Evolutionary conservation across 768 basidiomycete genomes (phyloP).

Genomic region (Termitomyces sp.): DNA sequence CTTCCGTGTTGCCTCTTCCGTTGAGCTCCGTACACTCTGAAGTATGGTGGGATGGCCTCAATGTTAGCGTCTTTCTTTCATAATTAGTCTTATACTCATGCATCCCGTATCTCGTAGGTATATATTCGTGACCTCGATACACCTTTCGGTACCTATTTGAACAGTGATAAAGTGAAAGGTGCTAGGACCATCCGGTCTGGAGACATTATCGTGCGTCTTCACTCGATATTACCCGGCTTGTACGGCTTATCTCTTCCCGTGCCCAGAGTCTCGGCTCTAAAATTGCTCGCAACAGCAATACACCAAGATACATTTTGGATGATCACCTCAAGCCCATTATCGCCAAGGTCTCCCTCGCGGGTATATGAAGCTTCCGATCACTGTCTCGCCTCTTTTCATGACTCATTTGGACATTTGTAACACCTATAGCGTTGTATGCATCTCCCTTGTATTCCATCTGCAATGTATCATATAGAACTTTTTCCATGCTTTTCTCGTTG

Average conservation of each 20-base stretch:
- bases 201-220: constrained; percentile 35
- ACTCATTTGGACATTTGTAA: constrained; percentile 2
- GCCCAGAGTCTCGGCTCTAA: constrained; percentile 33
- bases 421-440: background rate
- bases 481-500: background rate
- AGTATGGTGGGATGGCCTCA: constrained; percentile 37
- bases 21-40: constrained; percentile 39
- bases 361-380: constrained; percentile 13
- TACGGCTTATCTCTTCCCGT: constrained; percentile 2
- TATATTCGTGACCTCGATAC: constrained; percentile 42
- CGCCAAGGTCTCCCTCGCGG: constrained; percentile 30
- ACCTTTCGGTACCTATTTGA: constrained; percentile 43
- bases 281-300: constrained; percentile 31
- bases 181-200: constrained; percentile 32
- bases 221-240: background rate
- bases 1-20: constrained; percentile 31
- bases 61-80: constrained; percentile 21
- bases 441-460: background rate
- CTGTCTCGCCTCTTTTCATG: background rate
- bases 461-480: constrained; percentile 1
- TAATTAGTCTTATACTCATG: background rate
- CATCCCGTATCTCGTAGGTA: constrained; percentile 27
- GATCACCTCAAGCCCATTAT: constrained; percentile 41
- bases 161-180: constrained; percentile 32
- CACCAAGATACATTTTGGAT: constrained; percentile 32